Evolutionary conservation across 371 early-diverging fungal genomes (phyloP).

Genomic region (Lichtheimia ramosa): DNA sequence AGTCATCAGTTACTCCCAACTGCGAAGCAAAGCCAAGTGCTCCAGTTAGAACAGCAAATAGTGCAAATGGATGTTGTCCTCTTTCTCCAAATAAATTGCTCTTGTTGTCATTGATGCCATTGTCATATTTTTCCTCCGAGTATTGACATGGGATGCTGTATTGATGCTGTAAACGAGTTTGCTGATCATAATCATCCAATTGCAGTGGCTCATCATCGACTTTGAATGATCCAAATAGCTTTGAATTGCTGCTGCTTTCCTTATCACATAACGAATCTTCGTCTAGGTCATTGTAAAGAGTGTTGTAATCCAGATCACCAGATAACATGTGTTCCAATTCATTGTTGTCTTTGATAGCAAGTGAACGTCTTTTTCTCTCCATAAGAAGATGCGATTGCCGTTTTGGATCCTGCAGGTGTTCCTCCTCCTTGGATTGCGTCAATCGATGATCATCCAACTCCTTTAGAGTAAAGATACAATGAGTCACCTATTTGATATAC

Average conservation of each 20-base stretch:
- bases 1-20: slow-evolving; percentile 48
- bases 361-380: slow-evolving; percentile 47
- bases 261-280: slow-evolving; percentile 9
- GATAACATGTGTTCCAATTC: slow-evolving; percentile 43
- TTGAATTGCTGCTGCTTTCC: slow-evolving; percentile 15
- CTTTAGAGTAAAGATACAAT: too few relatives aligned
- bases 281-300: slow-evolving; percentile 7
- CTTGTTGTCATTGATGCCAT: not conserved
- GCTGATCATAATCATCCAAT: not conserved
- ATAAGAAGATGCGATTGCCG: slow-evolving; percentile 48
- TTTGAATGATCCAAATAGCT: slow-evolving; percentile 11
- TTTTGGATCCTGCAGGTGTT: slow-evolving; percentile 27
- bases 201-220: slow-evolving; percentile 5
- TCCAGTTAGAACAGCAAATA: slow-evolving; percentile 33
- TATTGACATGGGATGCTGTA: not conserved
- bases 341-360: slow-evolving; percentile 44
- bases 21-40: slow-evolving; percentile 35
- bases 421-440: slow-evolving; percentile 4
- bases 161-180: not conserved
- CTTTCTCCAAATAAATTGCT: slow-evolving; percentile 11
- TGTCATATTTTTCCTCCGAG: not conserved
- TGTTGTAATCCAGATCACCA: slow-evolving; percentile 29
- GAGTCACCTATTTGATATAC: too few relatives aligned
- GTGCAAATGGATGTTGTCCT: slow-evolving; percentile 33
- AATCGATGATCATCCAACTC: too few relatives aligned